Evolutionary conservation across 2,329 filamentous ascomycete species (phyloP), one percentile per base, ranked within the genome.

Genomic region (Acrocalymma vagum): DNA sequence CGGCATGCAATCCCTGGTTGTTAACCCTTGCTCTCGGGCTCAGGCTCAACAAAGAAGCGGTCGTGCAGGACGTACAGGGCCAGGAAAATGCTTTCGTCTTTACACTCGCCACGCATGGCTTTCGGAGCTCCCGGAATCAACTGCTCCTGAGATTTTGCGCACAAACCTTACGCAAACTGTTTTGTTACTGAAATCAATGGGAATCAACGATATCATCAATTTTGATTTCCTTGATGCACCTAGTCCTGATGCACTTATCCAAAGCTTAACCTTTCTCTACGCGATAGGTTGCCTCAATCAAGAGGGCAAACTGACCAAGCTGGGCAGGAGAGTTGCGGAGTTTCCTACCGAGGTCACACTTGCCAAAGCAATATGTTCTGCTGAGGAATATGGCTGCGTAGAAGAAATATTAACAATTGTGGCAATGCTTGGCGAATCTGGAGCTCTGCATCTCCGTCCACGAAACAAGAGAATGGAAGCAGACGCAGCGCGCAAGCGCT

Each of bases 381-480:
- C 93, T 0, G 89, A 94, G 69, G 88, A 90, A 57, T 88, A 93
- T 54, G 88, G 88, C n/a, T 96, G 93, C 58, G 90, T 96, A 0
- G 90, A 95, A 45, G 94, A 99, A 71, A 84, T 97, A 0, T 76
- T 99, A 11, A 91, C 88, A 0, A 90, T 97, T 32, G 90, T 97
- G n/a, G 85, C 92, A 27, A 96, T 97, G 89, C 81, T 97, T 1
- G 85, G 88, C 46, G 94, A 97, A 72, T 84, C 89, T 2, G 90
- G 87, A 4, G 86, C 91, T 0, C 80, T 99, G 5, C 99, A 96
- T 77, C 95, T 95, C 79, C 82, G 91, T 0, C 92, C 94, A 14
- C 96, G 96, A 66, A 92, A 99, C 73, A 96, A 97, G 77, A 96
- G 96, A 69, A 87, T 96, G 18, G 90, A 96, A 62, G 94, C 94